These are phyloP conservation scores for Ehretia macrophylla DNA, from an alignment of 257 asterid genomes.

Conservation along the genomic window DNA sequence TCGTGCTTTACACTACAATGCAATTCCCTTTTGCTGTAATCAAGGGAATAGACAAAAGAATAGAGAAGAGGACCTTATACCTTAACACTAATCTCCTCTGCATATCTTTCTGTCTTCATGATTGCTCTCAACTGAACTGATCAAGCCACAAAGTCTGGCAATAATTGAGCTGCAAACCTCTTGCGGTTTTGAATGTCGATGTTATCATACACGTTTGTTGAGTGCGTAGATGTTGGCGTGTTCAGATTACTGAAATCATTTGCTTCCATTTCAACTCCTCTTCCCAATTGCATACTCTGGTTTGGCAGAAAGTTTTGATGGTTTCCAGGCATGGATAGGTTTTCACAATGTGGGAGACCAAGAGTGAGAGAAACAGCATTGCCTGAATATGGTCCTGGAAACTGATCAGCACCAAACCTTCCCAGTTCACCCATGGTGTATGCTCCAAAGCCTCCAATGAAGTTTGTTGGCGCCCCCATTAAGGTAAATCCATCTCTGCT, in stretches of 20 bases:
- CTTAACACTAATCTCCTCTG: no score
- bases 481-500: constrained; percentile 23
- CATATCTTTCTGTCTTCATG: background rate
- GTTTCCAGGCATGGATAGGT: constrained; percentile 20
- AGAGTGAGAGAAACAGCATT: constrained; percentile 47
- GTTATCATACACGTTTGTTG: constrained; percentile 36
- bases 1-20: constrained; percentile 1
- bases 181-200: constrained; percentile 55
- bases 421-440: constrained; percentile 23
- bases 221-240: constrained; percentile 25
- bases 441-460: constrained; percentile 28
- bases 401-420: constrained; percentile 30
- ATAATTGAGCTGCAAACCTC: constrained; percentile 43
- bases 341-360: constrained; percentile 51
- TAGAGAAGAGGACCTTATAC: background rate
- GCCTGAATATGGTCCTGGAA: constrained; percentile 27
- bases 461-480: constrained; percentile 15
- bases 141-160: constrained; percentile 59
- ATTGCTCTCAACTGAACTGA: background rate
- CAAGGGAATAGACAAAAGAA: background rate
- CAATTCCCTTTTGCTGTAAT: background rate
- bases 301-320: constrained; percentile 40
- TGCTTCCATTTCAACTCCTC: constrained; percentile 24
- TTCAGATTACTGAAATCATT: constrained; percentile 20
- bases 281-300: constrained; percentile 31